Percentiles rank a stretch among this genome's conserved stretches.
Evolutionary conservation across 1,284 basidiomycete genomes (phyloP).

Genomic region (Phlebopus sp.): DNA sequence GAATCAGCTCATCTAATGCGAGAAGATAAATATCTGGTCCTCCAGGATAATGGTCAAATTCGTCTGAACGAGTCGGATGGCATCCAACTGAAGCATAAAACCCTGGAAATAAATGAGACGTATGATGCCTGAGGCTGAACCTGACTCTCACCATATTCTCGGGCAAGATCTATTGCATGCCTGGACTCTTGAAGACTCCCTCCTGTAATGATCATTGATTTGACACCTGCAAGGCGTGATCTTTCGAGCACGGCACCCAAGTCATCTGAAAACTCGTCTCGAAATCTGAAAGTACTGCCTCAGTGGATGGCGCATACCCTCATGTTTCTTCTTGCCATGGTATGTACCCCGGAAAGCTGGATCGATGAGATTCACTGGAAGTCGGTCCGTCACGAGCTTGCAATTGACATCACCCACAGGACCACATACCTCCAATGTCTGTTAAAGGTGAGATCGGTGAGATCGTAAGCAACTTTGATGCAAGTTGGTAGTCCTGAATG

Average conservation of each 20-base stretch:
- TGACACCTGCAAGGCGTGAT: conserved; percentile 63
- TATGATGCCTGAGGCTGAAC: not conserved
- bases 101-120: conserved; percentile 34
- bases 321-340: conserved; percentile 51
- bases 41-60: conserved; percentile 63
- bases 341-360: conserved; percentile 58
- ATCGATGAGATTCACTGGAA: conserved; percentile 60
- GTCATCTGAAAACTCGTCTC: conserved; percentile 51
- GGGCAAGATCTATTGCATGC: conserved; percentile 62
- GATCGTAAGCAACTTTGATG: not conserved
- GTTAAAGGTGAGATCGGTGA: not conserved
- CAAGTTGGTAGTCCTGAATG: conserved; percentile 1
- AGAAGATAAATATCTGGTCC: conserved; percentile 67
- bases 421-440: conserved; percentile 46
- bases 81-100: conserved; percentile 81
- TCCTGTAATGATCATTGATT: conserved; percentile 81
- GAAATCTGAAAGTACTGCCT: not conserved
- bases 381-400: not conserved
- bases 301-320: conserved; percentile 34
- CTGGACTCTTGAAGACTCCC: conserved; percentile 69
- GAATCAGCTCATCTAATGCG: conserved; percentile 58
- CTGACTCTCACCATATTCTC: conserved; percentile 46
- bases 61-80: conserved; percentile 81
- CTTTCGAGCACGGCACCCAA: conserved; percentile 61
- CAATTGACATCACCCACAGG: not conserved